Evolutionary conservation across 2,329 filamentous ascomycete genomes (phyloP).

Genomic region (Claviceps africana): DNA sequence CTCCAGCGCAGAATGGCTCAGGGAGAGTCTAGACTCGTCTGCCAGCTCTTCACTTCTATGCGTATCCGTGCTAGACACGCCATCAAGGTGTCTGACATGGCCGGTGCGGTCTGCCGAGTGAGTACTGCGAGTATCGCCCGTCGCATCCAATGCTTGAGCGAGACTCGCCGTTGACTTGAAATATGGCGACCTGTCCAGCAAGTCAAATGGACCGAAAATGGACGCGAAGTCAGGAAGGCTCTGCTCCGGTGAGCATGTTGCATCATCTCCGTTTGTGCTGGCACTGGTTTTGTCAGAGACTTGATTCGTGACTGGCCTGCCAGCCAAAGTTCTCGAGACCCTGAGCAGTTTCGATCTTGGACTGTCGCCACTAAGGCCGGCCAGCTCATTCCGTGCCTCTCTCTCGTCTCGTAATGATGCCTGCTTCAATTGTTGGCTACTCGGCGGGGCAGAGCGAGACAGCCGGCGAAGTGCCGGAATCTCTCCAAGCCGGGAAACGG

Average conservation of each 20-base stretch:
- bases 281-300: not conserved
- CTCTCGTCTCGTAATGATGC: not conserved
- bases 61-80: conserved; percentile 13
- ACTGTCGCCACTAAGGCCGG: not conserved
- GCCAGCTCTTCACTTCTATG: conserved; percentile 5
- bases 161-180: conserved; percentile 8
- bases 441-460: conserved; percentile 3
- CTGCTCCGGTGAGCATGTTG: conserved; percentile 10
- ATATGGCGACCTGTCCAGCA: conserved; percentile 12
- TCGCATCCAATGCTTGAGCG: not conserved
- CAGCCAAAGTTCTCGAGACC: not conserved
- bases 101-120: not conserved
- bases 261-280: not conserved
- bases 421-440: not conserved
- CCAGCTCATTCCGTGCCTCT: not conserved
- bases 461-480: not conserved
- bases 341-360: not conserved
- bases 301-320: not conserved
- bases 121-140: conserved; percentile 1
- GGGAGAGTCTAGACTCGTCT: conserved; percentile 2
- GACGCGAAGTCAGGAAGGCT: conserved; percentile 16
- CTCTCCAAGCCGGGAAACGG: not conserved
- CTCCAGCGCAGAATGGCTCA: conserved; percentile 2
- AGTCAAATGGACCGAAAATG: conserved; percentile 15
- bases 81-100: conserved; percentile 13